Conservation (phyloP, 1,139 yeast genomes). For the Debaryomycetaceae sp. region DNA sequence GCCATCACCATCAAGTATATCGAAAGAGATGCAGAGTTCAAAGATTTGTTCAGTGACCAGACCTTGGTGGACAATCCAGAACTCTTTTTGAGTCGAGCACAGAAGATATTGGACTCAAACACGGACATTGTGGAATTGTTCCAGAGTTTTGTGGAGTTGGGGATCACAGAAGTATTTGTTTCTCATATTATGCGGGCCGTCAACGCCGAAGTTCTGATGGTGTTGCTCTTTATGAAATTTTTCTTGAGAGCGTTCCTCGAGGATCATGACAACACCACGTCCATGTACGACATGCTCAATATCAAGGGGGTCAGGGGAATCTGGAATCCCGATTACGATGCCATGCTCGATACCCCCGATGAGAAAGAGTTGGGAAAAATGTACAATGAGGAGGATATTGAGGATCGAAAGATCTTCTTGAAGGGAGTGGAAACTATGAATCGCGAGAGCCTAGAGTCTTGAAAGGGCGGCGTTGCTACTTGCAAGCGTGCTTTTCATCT, state of each 20-base stretch:
- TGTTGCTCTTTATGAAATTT: conserved; percentile 5
- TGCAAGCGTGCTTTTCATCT: too few relatives aligned
- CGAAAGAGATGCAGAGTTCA: neutral
- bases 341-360: conserved; percentile 7
- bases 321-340: conserved; percentile 19
- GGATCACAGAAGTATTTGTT: conserved; percentile 16
- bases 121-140: conserved; percentile 7
- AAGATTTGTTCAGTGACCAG: conserved; percentile 1
- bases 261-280: conserved; percentile 1
- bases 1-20: conserved; percentile 1
- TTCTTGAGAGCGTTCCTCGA: conserved; percentile 3
- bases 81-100: neutral
- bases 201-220: too few relatives aligned
- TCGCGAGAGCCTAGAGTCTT: too few relatives aligned
- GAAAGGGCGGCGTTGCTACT: too few relatives aligned
- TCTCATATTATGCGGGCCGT: conserved; percentile 20
- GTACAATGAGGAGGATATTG: conserved; percentile 12
- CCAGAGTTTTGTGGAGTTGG: conserved; percentile 10
- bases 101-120: conserved; percentile 1
- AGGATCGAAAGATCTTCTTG: conserved; percentile 14
- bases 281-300: conserved; percentile 1
- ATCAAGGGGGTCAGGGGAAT: conserved; percentile 10
- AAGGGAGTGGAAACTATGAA: conserved; percentile 2
- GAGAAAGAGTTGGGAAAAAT: conserved; percentile 10
- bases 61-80: conserved; percentile 1